These are phyloP conservation scores for Rhizophlyctis rosea DNA, from an alignment of 192 early-diverging fungal species.

Conservation along the genomic window DNA sequence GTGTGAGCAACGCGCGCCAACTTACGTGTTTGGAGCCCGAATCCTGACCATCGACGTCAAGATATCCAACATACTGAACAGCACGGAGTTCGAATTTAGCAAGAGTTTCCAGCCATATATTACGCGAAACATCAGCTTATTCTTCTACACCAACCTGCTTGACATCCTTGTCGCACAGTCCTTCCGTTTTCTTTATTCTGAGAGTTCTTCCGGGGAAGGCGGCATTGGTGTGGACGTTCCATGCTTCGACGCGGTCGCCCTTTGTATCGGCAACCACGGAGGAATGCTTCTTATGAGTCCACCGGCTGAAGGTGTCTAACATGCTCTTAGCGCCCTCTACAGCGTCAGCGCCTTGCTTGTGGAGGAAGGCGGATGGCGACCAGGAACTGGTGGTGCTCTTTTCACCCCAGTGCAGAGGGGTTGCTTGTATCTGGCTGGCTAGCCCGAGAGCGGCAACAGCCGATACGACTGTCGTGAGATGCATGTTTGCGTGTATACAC, in stretches of 20 bases:
- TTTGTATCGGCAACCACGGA: too few relatives aligned
- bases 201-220: conserved; percentile 30
- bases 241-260: conserved; percentile 23
- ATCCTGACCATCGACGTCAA: conserved; percentile 46
- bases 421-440: too few relatives aligned
- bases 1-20: not conserved
- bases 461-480: too few relatives aligned
- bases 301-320: too few relatives aligned
- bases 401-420: too few relatives aligned
- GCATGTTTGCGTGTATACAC: too few relatives aligned
- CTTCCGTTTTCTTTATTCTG: conserved; percentile 34
- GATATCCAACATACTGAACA: conserved; percentile 43
- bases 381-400: too few relatives aligned
- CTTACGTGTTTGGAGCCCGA: conserved; percentile 32
- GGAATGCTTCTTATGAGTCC: too few relatives aligned
- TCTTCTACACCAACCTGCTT: conserved; percentile 87
- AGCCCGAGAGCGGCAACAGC: too few relatives aligned
- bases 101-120: not conserved
- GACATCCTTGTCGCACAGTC: conserved; percentile 81
- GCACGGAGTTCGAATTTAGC: not conserved
- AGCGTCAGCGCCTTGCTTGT: too few relatives aligned
- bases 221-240: conserved; percentile 27
- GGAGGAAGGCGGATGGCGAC: too few relatives aligned
- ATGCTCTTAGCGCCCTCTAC: too few relatives aligned
- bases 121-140: not conserved